These are phyloP conservation scores for Gremmenia infestans DNA, from an alignment of 2,329 filamentous ascomycete species.

Conservation along the genomic window DNA sequence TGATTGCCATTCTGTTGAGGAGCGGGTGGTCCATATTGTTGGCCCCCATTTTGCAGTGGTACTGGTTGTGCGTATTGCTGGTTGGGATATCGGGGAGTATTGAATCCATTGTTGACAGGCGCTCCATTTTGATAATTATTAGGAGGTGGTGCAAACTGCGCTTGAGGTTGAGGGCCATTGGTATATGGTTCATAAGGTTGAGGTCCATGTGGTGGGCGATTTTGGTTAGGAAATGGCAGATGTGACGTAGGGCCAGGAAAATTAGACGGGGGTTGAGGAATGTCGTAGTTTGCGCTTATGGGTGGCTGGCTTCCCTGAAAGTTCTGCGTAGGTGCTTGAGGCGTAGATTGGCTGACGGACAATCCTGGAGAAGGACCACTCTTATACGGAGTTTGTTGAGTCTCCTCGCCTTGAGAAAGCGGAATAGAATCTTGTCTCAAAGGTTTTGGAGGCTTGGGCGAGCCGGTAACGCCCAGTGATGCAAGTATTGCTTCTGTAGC, in stretches of 20 bases:
- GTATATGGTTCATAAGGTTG: not conserved
- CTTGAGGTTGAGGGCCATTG: not conserved
- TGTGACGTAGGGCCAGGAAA: not conserved
- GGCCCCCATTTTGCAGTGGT: not conserved
- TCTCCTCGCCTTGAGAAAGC: not conserved
- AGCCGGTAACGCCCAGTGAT: conserved; percentile 33
- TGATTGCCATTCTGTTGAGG: not conserved
- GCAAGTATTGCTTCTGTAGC: conserved; percentile 31
- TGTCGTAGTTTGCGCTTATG: not conserved
- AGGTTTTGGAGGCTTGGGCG: conserved; percentile 34
- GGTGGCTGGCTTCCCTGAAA: not conserved
- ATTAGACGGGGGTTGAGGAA: not conserved
- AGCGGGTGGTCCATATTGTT: conserved; percentile 9
- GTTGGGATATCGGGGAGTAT: not conserved
- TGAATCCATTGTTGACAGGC: not conserved
- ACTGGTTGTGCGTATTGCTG: not conserved
- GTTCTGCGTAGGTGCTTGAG: not conserved
- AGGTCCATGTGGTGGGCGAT: not conserved
- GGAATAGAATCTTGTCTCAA: conserved; percentile 9
- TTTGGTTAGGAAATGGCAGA: not conserved
- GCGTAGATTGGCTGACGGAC: not conserved
- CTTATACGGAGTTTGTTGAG: not conserved
- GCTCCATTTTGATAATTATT: conserved; percentile 7
- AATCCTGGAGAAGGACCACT: conserved; percentile 2
- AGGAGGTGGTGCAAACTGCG: not conserved